Evolutionary conservation across 2,329 filamentous ascomycete genomes (phyloP).

Genomic region (Trichoderma citrinoviride): DNA sequence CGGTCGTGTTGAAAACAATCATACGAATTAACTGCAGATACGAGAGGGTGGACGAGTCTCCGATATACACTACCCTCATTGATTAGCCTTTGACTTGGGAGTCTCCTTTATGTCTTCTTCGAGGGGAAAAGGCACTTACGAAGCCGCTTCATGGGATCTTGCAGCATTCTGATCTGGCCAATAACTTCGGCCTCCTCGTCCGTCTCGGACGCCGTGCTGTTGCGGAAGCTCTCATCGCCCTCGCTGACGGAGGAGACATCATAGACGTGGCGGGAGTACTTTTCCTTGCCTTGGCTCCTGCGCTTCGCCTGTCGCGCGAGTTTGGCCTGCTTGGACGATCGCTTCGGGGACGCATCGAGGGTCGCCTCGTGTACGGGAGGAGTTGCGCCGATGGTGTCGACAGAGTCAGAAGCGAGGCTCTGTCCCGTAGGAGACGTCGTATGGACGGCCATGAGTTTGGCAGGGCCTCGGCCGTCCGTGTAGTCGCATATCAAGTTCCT

Average conservation of each 20-base stretch:
- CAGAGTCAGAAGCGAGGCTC: slow-evolving; percentile 8
- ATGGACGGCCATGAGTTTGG: slow-evolving; percentile 11
- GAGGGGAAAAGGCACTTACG: slow-evolving; percentile 40
- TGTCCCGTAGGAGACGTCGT: slow-evolving; percentile 3
- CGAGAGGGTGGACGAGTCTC: slow-evolving; percentile 61
- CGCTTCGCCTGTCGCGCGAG: background rate
- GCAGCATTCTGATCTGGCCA: slow-evolving; percentile 56
- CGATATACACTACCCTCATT: slow-evolving; percentile 53
- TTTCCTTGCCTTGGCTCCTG: slow-evolving; percentile 9
- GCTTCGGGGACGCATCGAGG: slow-evolving; percentile 3
- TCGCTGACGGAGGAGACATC: slow-evolving; percentile 13
- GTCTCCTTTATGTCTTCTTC: background rate
- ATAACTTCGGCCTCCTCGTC: slow-evolving; percentile 58
- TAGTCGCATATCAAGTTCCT: slow-evolving; percentile 28
- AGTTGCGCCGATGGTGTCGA: slow-evolving; percentile 3
- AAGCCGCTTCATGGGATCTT: slow-evolving; percentile 56
- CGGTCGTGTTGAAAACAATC: slow-evolving; percentile 55
- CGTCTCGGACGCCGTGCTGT: slow-evolving; percentile 34
- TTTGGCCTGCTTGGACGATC: background rate
- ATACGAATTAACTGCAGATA: slow-evolving; percentile 60
- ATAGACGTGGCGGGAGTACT: background rate
- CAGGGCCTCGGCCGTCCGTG: slow-evolving; percentile 16
- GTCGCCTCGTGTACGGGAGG: slow-evolving; percentile 1
- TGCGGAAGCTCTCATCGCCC: slow-evolving; percentile 30
- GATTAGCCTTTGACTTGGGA: background rate